Conservation (phyloP, 1,284 basidiomycete genomes). For the Leccinum angustisporum region DNA sequence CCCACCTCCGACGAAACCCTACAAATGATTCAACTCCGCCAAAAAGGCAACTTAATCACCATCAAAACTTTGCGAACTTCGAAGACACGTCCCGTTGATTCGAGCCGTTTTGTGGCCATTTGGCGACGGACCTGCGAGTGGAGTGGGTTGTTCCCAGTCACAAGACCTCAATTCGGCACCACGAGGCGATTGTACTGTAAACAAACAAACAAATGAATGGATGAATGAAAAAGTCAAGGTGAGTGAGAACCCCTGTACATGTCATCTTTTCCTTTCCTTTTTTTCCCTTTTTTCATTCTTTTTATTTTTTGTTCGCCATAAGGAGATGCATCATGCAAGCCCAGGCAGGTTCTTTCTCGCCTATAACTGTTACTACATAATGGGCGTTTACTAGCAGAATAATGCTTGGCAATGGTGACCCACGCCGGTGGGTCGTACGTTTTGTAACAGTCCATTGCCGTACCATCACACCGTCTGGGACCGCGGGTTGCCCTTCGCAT, state of each 20-base stretch:
- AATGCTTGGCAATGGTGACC: neutral
- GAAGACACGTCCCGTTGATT: neutral
- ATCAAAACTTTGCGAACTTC: neutral
- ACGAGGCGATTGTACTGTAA: neutral
- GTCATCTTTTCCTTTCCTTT: neutral
- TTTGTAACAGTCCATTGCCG: neutral
- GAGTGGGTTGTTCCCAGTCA: neutral
- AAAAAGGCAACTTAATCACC: neutral
- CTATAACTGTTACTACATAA: constrained; percentile 1
- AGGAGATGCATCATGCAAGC: neutral
- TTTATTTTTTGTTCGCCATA: neutral
- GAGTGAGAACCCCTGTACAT: neutral
- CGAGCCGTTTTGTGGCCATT: neutral
- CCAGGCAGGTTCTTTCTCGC: constrained; percentile 1
- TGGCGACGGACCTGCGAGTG: constrained; percentile 4
- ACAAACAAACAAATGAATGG: neutral
- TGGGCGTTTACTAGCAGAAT: neutral
- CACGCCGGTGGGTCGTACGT: neutral
- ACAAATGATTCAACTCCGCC: neutral
- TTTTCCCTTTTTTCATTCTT: neutral
- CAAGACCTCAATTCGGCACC: neutral
- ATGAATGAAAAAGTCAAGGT: neutral
- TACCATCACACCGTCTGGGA: neutral
- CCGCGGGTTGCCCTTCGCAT: neutral
- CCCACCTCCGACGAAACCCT: neutral